Conservation (phyloP, 495 filamentous ascomycete species). For the Penicillium bovifimosum region DNA sequence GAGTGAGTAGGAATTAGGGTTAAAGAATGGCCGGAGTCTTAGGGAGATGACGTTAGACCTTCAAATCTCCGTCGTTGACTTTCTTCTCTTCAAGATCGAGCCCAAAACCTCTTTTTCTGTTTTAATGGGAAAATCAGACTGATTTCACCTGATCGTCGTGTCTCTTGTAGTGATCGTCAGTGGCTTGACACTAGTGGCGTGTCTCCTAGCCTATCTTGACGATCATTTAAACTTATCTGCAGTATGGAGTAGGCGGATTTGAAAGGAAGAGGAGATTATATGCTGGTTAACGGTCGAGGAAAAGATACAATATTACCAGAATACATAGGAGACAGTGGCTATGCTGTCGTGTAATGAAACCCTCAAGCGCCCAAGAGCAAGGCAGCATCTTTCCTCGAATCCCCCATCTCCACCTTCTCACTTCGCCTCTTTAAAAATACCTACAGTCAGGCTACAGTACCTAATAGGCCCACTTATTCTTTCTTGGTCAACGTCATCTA, state of each 20-base stretch:
- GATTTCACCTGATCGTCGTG: background rate
- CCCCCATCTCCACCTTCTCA: background rate
- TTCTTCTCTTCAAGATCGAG: background rate
- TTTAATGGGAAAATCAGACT: background rate
- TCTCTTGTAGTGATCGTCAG: constrained; percentile 18
- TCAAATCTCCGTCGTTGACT: no score
- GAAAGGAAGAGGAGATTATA: background rate
- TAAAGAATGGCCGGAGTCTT: background rate
- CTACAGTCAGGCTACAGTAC: no score
- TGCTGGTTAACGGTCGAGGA: no score
- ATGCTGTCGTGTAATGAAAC: no score
- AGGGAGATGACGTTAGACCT: constrained; percentile 5
- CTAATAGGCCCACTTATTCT: constrained; percentile 13
- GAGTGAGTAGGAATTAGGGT: background rate
- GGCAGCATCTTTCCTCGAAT: no score
- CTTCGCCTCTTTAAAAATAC: background rate
- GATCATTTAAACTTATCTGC: constrained; percentile 6
- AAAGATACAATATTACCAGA: background rate
- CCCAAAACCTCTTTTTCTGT: background rate
- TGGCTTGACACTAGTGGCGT: constrained; percentile 15
- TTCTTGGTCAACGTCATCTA: constrained; percentile 12
- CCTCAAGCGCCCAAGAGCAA: no score
- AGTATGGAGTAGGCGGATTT: background rate
- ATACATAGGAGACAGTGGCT: background rate
- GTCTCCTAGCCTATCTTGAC: background rate